These are phyloP conservation scores for Ustilago loliicola DNA, from an alignment of 1,284 basidiomycete genomes.

Conservation along the genomic window DNA sequence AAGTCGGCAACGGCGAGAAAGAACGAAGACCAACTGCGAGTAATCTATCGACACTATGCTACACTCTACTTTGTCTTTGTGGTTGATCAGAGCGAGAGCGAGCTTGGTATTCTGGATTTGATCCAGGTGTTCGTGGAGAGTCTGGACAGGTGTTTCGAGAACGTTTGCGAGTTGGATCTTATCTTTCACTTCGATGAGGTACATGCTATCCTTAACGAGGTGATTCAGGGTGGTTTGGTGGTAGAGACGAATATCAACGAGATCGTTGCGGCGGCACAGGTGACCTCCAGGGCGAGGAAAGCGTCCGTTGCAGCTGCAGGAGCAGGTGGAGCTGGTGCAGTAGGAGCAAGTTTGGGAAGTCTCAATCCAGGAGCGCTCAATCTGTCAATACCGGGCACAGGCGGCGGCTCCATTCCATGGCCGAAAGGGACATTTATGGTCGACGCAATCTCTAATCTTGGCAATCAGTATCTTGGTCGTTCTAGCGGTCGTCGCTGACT, in stretches of 20 bases:
- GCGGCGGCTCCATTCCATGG: conserved; percentile 31
- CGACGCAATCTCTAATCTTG: conserved; percentile 46
- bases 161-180: conserved; percentile 97
- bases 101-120: conserved; percentile 93
- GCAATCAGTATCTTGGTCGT: conserved; percentile 48
- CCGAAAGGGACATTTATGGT: conserved; percentile 51
- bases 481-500: conserved; percentile 33
- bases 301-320: conserved; percentile 21
- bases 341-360: conserved; percentile 18
- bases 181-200: conserved; percentile 99
- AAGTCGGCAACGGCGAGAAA: not conserved
- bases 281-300: conserved; percentile 44
- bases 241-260: conserved; percentile 97
- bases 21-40: conserved; percentile 62
- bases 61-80: conserved; percentile 98
- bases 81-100: conserved; percentile 93
- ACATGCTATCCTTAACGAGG: conserved; percentile 92
- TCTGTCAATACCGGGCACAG: conserved; percentile 30
- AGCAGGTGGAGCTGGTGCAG: conserved; percentile 5
- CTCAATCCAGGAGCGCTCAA: conserved; percentile 28
- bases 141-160: conserved; percentile 94
- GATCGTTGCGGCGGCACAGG: conserved; percentile 76
- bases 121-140: conserved; percentile 99
- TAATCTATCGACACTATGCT: conserved; percentile 78
- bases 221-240: conserved; percentile 96